Evolutionary conservation across 371 early-diverging fungal species (phyloP), one percentile per base, ranked within the genome.

Genomic region (Apophysomyces trapeziformis): DNA sequence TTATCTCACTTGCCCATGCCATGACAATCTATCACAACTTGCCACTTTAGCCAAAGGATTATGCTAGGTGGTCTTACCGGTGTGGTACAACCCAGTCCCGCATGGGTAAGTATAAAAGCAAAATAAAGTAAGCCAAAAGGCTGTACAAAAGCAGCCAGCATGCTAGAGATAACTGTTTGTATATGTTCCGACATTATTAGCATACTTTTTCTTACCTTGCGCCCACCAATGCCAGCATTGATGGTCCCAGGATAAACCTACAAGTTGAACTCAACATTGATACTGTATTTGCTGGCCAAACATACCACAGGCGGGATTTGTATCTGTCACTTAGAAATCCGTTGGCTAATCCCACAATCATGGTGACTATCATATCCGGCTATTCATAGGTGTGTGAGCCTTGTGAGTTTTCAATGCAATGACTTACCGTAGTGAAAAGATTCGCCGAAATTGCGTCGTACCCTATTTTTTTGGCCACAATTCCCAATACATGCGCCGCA

Each of bases 1-100:
- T 77, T 7, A 67, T 75, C 50, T 83, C 84, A 56, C 75, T 83
- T 41, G 80, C 79, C 80, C 81, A 83, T 16, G 84, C 80, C 84
- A 83, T 83, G 5, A 79, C 66, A 38, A 79, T 67, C 84, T 83
- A 67, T 5, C 2, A 11, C 0, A 1, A 54, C 4, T 14, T 11
- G 38, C 47, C 11, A 26, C n/a, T 16, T 41, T 35, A 9, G 38
- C 46, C 14, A 11, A 36, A 46, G 1, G 7, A 3, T 37, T 16
- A 50, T 45, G 7, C n/a, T 12, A 37, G 14, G 36, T 50, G 1
- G 35, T 45, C 69, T 67, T 76, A 76, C 84, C 43, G 79, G 74
- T 16, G 77, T 68, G 1, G 59, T 64, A n/a, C 73, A 72, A 2
- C 76, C 76, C 32, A 80, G 36, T 0, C 84, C 78, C 14, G 74